A percentile compares a stretch with the other conserved stretches of the same genome.
Conservation (phyloP, 805 yeast species). For the Teunomyces stri region DNA sequence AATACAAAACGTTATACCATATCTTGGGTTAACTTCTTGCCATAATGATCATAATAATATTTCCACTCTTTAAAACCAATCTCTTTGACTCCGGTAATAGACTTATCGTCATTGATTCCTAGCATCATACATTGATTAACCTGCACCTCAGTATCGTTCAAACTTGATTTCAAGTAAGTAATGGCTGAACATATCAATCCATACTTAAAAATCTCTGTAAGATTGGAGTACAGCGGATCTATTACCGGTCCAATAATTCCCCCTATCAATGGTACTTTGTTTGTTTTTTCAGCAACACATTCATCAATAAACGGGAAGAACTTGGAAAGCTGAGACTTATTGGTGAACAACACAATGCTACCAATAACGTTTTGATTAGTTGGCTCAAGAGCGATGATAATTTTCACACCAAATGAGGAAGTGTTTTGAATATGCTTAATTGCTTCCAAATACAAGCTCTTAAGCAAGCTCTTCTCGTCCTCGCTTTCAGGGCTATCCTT, state of each 20-base stretch:
- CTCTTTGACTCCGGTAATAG: conserved; percentile 35
- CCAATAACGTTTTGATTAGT: conserved; percentile 53
- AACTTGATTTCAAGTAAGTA: conserved; percentile 40
- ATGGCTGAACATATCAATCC: conserved; percentile 59
- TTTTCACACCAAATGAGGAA: conserved; percentile 37
- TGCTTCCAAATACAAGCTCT: conserved; percentile 37
- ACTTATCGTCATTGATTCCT: conserved; percentile 35
- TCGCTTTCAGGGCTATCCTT: conserved; percentile 8
- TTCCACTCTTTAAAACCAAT: conserved; percentile 44
- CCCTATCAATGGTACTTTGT: conserved; percentile 31
- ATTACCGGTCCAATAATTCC: conserved; percentile 53
- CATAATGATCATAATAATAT: conserved; percentile 35
- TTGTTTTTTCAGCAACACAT: conserved; percentile 16
- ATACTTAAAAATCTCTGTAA: conserved; percentile 52
- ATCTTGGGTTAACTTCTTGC: conserved; percentile 9
- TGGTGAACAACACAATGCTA: conserved; percentile 46
- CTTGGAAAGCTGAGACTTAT: conserved; percentile 42
- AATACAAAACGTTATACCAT: neutral
- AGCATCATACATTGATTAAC: conserved; percentile 37
- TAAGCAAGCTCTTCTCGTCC: conserved; percentile 20
- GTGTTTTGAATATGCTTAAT: conserved; percentile 26
- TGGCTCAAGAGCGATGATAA: conserved; percentile 55
- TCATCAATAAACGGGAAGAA: conserved; percentile 54
- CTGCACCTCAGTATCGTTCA: conserved; percentile 21
- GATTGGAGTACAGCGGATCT: conserved; percentile 51